Conservation (phyloP, 331 rosid genomes). For the Acacia concinna region DNA sequence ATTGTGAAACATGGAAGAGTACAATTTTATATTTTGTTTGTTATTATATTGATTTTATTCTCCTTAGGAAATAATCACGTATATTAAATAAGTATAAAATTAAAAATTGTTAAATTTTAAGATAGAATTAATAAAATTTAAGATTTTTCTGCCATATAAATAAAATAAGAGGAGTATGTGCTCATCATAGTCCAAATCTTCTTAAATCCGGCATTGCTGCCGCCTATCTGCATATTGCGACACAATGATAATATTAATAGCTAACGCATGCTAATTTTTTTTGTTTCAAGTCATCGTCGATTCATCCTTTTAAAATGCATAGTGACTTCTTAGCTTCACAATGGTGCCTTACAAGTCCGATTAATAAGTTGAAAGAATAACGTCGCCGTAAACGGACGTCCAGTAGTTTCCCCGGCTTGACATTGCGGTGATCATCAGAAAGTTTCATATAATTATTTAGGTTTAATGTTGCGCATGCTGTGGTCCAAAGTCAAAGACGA, state of each 20-base stretch:
- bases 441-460: neutral
- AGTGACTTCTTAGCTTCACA: neutral
- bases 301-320: neutral
- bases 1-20: too few species aligned
- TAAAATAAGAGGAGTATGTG: too few species aligned
- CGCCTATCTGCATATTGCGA: neutral
- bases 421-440: neutral
- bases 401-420: neutral
- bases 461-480: conserved; percentile 16
- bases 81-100: too few species aligned
- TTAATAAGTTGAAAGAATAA: neutral
- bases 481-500: conserved; percentile 28
- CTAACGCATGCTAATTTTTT: neutral
- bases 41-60: too few species aligned
- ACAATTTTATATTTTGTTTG: too few species aligned
- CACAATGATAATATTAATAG: neutral
- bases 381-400: neutral
- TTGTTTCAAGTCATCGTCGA: neutral
- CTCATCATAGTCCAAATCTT: neutral
- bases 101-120: too few species aligned
- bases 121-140: too few species aligned
- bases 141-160: too few species aligned
- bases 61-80: too few species aligned
- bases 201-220: conserved; percentile 13
- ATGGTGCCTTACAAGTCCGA: neutral